These are phyloP conservation scores for Colletotrichum cuscutae DNA, from an alignment of 2,329 filamentous ascomycete genomes.

Conservation along the genomic window DNA sequence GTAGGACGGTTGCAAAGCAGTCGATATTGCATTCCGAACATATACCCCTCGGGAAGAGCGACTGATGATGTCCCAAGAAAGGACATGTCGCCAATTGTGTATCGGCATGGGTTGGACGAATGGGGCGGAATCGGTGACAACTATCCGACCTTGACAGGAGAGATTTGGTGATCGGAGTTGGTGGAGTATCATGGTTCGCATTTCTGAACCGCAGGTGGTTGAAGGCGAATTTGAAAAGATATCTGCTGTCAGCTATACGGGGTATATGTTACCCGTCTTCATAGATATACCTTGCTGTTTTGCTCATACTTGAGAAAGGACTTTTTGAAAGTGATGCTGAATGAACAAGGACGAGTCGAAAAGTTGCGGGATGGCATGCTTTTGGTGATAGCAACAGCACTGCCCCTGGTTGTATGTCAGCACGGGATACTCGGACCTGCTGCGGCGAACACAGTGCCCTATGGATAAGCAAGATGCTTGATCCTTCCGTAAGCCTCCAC, in stretches of 20 bases:
- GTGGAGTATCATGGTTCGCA: slow-evolving; percentile 13
- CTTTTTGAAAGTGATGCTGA: background rate
- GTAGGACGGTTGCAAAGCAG: background rate
- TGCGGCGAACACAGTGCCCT: background rate
- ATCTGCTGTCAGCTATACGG: slow-evolving; percentile 14
- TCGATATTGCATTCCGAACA: background rate
- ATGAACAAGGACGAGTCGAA: background rate
- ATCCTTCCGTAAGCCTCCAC: background rate
- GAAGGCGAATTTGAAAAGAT: slow-evolving; percentile 21
- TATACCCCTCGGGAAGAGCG: slow-evolving; percentile 6
- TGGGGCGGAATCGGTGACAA: background rate
- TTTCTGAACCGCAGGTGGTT: background rate
- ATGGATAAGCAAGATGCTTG: background rate
- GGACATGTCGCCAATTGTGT: slow-evolving; percentile 22
- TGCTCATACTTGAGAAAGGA: background rate
- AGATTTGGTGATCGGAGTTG: slow-evolving; percentile 22
- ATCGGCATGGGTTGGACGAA: slow-evolving; percentile 13
- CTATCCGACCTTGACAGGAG: background rate
- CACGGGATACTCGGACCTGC: slow-evolving; percentile 4
- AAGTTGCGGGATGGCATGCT: background rate
- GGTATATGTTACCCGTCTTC: slow-evolving; percentile 2
- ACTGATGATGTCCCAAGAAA: slow-evolving; percentile 27
- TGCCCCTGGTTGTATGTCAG: background rate
- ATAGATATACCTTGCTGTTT: slow-evolving; percentile 21
- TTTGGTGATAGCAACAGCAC: background rate